phyloP scores from a whole-genome alignment of 805 yeast genomes.

The Candida golubevii region DNA sequence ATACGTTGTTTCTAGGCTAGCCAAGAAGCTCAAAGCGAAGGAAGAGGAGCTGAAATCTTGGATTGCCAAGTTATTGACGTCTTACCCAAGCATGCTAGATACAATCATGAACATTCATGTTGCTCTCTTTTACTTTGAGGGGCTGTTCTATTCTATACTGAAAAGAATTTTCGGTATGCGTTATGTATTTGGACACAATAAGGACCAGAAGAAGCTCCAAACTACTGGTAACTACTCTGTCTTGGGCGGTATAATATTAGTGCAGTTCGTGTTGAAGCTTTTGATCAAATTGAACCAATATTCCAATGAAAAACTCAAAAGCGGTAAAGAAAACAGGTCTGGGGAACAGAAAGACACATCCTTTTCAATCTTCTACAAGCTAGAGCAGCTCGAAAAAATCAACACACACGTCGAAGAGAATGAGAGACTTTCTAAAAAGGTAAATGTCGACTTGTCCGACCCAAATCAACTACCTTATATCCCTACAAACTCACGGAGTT shows the following conservation, averaged over 20 bases:
- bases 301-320: constrained; percentile 3
- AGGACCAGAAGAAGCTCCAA: constrained; percentile 37
- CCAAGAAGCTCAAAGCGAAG: constrained; percentile 20
- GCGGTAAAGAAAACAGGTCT: neutral
- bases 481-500: constrained; percentile 63
- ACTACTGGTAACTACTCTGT: constrained; percentile 65
- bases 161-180: constrained; percentile 77
- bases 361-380: neutral
- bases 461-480: constrained; percentile 58
- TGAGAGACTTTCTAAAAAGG: constrained; percentile 6
- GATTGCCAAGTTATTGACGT: constrained; percentile 23
- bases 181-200: constrained; percentile 67
- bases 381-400: constrained; percentile 13
- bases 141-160: constrained; percentile 73
- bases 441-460: constrained; percentile 52
- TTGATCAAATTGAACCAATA: constrained; percentile 29
- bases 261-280: constrained; percentile 48
- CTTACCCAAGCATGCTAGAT: constrained; percentile 47
- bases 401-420: constrained; percentile 4
- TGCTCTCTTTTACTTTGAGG: constrained; percentile 78
- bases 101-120: constrained; percentile 63
- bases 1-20: constrained; percentile 37
- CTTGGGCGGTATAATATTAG: constrained; percentile 58
- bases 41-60: constrained; percentile 17
- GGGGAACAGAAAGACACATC: neutral